phyloP scores from a whole-genome alignment of 2,329 filamentous ascomycete species.

The Purpureocillium takamizusanense region DNA sequence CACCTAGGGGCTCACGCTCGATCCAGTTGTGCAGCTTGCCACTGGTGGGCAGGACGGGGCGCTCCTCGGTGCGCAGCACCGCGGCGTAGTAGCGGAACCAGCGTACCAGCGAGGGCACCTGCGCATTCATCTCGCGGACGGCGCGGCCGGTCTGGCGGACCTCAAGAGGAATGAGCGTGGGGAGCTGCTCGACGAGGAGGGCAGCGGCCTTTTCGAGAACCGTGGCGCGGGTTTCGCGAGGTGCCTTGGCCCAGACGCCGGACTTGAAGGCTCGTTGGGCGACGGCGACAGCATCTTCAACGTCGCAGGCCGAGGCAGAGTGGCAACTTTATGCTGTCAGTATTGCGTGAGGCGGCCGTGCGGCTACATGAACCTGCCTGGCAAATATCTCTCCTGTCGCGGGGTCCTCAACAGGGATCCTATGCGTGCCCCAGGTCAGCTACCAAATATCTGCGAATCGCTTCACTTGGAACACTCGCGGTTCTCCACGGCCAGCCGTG shows the following conservation, averaged over 20 bases:
- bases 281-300: constrained; percentile 16
- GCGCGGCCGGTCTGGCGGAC: constrained; percentile 60
- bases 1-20: constrained; percentile 45
- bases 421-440: not conserved
- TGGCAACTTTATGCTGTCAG: constrained; percentile 12
- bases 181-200: constrained; percentile 42
- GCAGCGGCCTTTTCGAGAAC: constrained; percentile 52
- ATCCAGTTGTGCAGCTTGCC: constrained; percentile 51
- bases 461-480: not conserved
- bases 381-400: constrained; percentile 43
- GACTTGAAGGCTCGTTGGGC: constrained; percentile 60
- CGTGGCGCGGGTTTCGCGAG: constrained; percentile 49
- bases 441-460: no score
- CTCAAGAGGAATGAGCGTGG: constrained; percentile 52
- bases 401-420: constrained; percentile 42
- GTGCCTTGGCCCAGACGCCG: constrained; percentile 53
- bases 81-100: constrained; percentile 68
- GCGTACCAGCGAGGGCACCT: constrained; percentile 54
- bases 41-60: constrained; percentile 54
- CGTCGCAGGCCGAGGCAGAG: constrained; percentile 18
- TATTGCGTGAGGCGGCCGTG: no score
- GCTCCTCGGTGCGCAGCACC: constrained; percentile 57
- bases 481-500: constrained; percentile 3
- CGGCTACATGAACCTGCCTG: constrained; percentile 13
- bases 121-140: constrained; percentile 61